Percentiles rank a stretch among this genome's conserved stretches.
Conservation (phyloP, 768 basidiomycete genomes). For the Symmetrospora coprosmae region DNA sequence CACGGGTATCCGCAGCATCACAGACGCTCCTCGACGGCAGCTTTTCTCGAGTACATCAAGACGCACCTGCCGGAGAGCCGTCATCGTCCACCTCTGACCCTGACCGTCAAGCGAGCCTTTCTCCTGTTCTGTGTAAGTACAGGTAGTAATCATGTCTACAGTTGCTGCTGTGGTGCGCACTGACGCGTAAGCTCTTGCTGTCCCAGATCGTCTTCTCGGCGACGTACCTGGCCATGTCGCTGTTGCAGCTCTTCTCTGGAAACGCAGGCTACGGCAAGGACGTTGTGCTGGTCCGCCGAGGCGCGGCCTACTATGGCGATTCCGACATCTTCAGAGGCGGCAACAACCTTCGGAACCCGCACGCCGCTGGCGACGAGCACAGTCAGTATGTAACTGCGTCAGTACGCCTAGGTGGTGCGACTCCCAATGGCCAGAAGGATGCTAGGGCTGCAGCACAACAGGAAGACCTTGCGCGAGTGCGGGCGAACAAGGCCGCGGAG, state of each 20-base stretch:
- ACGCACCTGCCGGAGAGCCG: background rate
- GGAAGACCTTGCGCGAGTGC: too few relatives aligned
- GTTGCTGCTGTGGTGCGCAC: too few relatives aligned
- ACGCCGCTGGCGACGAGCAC: constrained; percentile 5
- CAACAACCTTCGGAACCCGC: background rate
- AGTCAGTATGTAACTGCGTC: background rate
- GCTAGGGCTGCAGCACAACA: too few relatives aligned
- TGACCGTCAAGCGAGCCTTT: constrained; percentile 5
- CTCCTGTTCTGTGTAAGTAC: constrained; percentile 3
- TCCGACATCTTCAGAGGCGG: constrained; percentile 16
- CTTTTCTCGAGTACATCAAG: constrained; percentile 13
- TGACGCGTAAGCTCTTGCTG: background rate
- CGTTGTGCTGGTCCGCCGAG: background rate
- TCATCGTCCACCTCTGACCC: background rate
- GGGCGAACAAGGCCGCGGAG: too few relatives aligned
- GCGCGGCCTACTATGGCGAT: constrained; percentile 13
- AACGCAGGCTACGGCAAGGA: too few relatives aligned
- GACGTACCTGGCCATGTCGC: constrained; percentile 8
- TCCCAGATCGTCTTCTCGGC: constrained; percentile 16
- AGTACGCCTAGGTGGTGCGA: too few relatives aligned
- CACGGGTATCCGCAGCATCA: too few relatives aligned
- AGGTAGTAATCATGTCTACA: background rate
- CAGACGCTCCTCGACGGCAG: constrained; percentile 14
- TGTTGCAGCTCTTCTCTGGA: too few relatives aligned
- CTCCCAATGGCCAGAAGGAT: too few relatives aligned